Conservation (phyloP, 768 basidiomycete genomes). For the Lanmaoa pseudosensibilis region DNA sequence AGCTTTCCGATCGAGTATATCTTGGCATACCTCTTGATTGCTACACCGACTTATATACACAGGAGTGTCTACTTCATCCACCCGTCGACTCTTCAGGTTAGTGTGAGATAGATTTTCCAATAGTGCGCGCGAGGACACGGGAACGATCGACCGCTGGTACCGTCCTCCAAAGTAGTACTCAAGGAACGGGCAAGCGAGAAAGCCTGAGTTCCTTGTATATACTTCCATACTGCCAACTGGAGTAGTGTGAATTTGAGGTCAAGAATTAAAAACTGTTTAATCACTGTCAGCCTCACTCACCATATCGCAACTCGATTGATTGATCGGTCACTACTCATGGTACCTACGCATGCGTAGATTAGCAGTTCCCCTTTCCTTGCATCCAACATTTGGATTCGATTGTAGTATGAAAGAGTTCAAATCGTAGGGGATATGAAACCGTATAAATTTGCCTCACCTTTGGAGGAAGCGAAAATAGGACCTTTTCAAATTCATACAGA, state of each 20-base stretch:
- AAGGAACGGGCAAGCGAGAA: background rate
- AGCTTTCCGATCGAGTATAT: too few relatives aligned
- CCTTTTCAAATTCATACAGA: constrained; percentile 1
- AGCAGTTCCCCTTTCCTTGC: background rate
- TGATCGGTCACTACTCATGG: too few relatives aligned
- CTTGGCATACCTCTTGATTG: background rate
- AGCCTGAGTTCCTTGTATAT: background rate
- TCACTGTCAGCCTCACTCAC: constrained; percentile 4
- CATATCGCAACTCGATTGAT: background rate
- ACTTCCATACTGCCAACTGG: background rate
- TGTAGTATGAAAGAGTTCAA: background rate
- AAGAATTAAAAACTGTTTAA: background rate
- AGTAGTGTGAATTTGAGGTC: background rate
- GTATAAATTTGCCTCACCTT: constrained; percentile 8
- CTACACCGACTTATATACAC: background rate
- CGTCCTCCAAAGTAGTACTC: too few relatives aligned
- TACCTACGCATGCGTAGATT: too few relatives aligned
- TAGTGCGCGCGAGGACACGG: too few relatives aligned
- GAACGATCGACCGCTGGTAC: too few relatives aligned
- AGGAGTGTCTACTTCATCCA: background rate
- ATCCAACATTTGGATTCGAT: constrained; percentile 1
- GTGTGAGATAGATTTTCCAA: background rate
- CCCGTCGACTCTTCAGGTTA: background rate
- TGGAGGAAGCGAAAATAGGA: constrained; percentile 1
- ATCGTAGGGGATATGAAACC: background rate